Percentiles rank a stretch among this genome's conserved stretches.
Evolutionary conservation across 768 basidiomycete species (phyloP).

Genomic region (Trametes maxima): DNA sequence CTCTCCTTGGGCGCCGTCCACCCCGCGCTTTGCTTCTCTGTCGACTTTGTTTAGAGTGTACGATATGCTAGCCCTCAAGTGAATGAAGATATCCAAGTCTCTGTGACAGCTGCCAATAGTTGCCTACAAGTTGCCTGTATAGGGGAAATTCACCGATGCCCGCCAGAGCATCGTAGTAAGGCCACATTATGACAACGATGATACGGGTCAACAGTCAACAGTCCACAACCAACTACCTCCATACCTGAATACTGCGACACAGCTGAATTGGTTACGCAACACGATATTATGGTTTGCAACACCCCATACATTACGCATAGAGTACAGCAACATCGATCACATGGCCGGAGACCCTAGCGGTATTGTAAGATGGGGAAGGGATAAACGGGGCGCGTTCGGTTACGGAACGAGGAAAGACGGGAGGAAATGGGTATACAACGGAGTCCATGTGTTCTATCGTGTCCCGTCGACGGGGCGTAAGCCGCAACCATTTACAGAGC

Average conservation of each 20-base stretch:
- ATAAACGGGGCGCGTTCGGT: neutral
- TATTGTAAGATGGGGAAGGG: neutral
- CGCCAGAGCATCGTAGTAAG: neutral
- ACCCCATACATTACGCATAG: constrained; percentile 3
- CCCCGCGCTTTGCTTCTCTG: neutral
- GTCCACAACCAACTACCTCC: neutral
- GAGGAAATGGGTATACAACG: constrained; percentile 6
- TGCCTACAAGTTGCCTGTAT: too few relatives aligned
- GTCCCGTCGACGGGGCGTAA: neutral
- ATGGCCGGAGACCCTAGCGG: neutral
- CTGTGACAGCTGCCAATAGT: neutral
- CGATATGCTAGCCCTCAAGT: constrained; percentile 1
- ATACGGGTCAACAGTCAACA: neutral
- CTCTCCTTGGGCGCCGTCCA: neutral
- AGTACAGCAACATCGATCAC: constrained; percentile 3
- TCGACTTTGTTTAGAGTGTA: constrained; percentile 6
- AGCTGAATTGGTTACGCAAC: neutral
- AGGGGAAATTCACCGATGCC: too few relatives aligned
- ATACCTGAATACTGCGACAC: neutral
- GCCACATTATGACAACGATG: neutral
- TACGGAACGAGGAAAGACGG: neutral
- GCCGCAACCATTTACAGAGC: neutral
- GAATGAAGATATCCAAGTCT: neutral
- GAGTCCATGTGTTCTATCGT: neutral
- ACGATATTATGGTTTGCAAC: constrained; percentile 1